phyloP scores from a whole-genome alignment of 768 basidiomycete genomes.

The Kwoniella sp. region DNA sequence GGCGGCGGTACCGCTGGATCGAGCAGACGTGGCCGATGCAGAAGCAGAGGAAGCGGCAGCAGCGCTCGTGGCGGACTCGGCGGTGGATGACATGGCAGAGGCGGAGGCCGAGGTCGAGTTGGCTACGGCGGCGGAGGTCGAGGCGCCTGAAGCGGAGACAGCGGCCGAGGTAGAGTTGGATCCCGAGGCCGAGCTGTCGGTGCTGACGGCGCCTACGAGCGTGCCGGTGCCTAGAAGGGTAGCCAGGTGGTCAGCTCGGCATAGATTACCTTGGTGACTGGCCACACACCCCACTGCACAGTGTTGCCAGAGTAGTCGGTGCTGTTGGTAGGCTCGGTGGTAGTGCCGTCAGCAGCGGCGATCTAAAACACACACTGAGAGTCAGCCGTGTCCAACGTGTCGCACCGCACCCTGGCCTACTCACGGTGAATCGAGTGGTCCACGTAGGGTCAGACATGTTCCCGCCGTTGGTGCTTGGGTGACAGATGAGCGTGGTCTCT shows the following conservation, averaged over 20 bases:
- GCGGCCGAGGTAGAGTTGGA: slow-evolving; percentile 9
- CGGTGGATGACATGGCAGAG: slow-evolving; percentile 7
- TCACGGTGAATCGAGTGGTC: slow-evolving; percentile 48
- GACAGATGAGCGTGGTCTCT: too few relatives aligned
- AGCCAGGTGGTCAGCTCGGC: neutral
- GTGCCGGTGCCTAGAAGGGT: slow-evolving; percentile 18
- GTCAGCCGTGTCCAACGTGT: neutral
- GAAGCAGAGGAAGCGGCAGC: slow-evolving; percentile 8
- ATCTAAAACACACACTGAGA: slow-evolving; percentile 30
- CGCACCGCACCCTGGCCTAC: slow-evolving; percentile 3
- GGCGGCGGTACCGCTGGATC: neutral
- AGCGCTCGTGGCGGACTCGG: slow-evolving; percentile 9
- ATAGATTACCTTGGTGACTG: neutral
- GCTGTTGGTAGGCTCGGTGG: slow-evolving; percentile 36
- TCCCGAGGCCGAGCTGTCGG: slow-evolving; percentile 19
- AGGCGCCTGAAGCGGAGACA: neutral
- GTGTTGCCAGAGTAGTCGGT: slow-evolving; percentile 36
- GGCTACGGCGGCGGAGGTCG: slow-evolving; percentile 5
- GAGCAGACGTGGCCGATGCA: neutral
- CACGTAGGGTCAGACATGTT: slow-evolving; percentile 29
- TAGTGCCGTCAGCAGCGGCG: slow-evolving; percentile 39
- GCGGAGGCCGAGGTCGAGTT: slow-evolving; percentile 13
- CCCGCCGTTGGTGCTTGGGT: slow-evolving; percentile 27
- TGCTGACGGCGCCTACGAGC: slow-evolving; percentile 22
- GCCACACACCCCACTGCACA: slow-evolving; percentile 41